Base-by-base conservation (phyloP, 257 asterid species). In the Lycium barbarum region DNA sequence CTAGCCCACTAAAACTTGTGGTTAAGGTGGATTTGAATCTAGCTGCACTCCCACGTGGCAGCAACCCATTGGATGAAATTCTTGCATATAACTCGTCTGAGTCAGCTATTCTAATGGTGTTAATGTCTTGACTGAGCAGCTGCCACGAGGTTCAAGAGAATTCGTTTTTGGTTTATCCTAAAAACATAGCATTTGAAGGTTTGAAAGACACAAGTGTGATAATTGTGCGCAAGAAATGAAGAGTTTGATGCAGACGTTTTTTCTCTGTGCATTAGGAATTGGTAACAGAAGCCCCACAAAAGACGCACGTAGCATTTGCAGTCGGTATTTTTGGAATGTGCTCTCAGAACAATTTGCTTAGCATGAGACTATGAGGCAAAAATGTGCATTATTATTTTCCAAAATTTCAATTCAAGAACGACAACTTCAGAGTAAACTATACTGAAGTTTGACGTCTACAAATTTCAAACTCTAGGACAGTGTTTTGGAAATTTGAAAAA, bases 1-100 rank as follows among this genome's bases (percentile, higher is more conserved):
- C 53, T 78, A 38, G 51, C 66, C 68, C 80, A 67, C 20, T 79
- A 43, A 70, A 85, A 81, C 73, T 85, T 43, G 87, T 85, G 87
- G 87, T 71, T 70, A 36, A 71, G 53, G 22, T 59, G 79, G 63
- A 62, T 85, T 68, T 49, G 17, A 11, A 81, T 85, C 85, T 14
- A 35, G 57, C 9, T 36, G 8, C 57, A 20, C 35, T 62, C 2
- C 62, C 33, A 80, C 81, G 6, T 65, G 87, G 70, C 80, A 43
- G 3, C 53, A 45, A 65, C 1, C 73, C 63, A 85, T 80, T 85
- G 82, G 82, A 7, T 26, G 18, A 0, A 76, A 22, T 51, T 51
- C n/a, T 51, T 76, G n/a, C 13, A 7, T 22, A 22, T 13, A 26
- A 51, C 2, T 51, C 2, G 3, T 76, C 26, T 26, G 82, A 76